A percentile compares a stretch with the other conserved stretches of the same genome.
Evolutionary conservation across 495 filamentous ascomycete genomes (phyloP).

Genomic region (Aeminium ludgeri): DNA sequence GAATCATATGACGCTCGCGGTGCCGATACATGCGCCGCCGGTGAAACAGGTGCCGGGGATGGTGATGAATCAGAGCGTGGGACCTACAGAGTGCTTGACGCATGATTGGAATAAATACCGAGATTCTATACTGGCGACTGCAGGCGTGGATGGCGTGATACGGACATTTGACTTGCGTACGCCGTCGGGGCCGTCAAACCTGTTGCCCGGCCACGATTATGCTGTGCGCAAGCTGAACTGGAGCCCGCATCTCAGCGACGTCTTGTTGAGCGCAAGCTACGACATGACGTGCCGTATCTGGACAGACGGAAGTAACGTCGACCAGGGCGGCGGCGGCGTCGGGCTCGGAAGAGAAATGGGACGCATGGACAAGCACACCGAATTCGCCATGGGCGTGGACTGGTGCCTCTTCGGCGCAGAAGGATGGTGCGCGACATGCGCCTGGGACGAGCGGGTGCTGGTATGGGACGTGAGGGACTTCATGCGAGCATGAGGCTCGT

Average conservation of each 20-base stretch:
- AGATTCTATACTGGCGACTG: constrained; percentile 62
- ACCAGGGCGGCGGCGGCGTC: constrained; percentile 21
- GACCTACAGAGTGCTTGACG: constrained; percentile 67
- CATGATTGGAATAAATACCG: constrained; percentile 99
- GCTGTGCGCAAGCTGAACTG: constrained; percentile 71
- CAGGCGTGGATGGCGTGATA: constrained; percentile 74
- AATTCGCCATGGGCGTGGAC: constrained; percentile 93
- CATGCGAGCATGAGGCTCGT: constrained; percentile 28
- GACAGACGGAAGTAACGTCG: constrained; percentile 54
- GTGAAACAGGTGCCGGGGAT: constrained; percentile 21
- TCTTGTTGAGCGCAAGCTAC: constrained; percentile 77
- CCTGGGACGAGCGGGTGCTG: constrained; percentile 82
- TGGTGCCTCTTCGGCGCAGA: constrained; percentile 94
- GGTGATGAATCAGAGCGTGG: constrained; percentile 26
- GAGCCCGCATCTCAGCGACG: constrained; percentile 78
- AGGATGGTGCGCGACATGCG: constrained; percentile 84
- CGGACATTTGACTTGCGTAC: constrained; percentile 77
- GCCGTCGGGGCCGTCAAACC: constrained; percentile 50
- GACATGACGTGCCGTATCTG: constrained; percentile 95
- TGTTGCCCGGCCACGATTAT: constrained; percentile 76
- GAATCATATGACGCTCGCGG: constrained; percentile 61
- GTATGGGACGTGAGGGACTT: constrained; percentile 74
- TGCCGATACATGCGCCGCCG: constrained; percentile 57
- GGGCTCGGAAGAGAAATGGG: constrained; percentile 55
- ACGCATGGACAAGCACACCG: constrained; percentile 78